These are phyloP conservation scores for Musa balbisiana DNA, from an alignment of 202 grass and related monocot genomes.

Conservation along the genomic window DNA sequence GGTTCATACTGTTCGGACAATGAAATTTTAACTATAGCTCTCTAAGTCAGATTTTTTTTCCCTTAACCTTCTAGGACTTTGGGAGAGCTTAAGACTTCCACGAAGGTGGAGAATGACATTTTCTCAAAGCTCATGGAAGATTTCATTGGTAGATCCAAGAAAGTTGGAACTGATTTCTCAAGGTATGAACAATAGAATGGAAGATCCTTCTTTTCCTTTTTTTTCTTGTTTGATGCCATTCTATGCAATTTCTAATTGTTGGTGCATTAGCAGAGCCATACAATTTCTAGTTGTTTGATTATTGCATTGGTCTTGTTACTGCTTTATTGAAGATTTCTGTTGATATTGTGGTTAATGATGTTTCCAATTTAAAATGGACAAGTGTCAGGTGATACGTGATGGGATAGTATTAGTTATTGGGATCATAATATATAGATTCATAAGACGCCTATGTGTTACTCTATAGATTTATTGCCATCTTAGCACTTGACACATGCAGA, in stretches of 20 bases:
- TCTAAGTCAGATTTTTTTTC: neutral
- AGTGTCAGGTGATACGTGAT: no score
- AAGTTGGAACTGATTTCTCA: conserved; percentile 26
- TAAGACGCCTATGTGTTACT: no score
- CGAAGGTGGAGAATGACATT: conserved; percentile 5
- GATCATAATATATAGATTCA: no score
- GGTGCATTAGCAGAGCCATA: neutral
- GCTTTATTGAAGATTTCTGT: no score
- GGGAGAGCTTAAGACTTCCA: neutral
- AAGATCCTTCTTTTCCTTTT: neutral
- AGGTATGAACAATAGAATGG: conserved; percentile 13
- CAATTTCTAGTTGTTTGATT: no score
- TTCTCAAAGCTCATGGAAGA: conserved; percentile 21
- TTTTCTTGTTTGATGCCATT: neutral
- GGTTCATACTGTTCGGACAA: neutral
- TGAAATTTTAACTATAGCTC: conserved; percentile 1
- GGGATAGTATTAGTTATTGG: no score
- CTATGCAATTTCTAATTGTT: neutral
- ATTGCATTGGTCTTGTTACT: no score
- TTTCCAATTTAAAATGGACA: no score
- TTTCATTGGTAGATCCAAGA: conserved; percentile 22
- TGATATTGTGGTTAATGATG: no score
- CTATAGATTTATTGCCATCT: no score
- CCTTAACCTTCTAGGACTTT: conserved; percentile 8
- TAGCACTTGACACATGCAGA: no score